Percentiles rank a stretch among this genome's conserved stretches.
Evolutionary conservation across 441 rosid genomes (phyloP).

Genomic region (Jatropha multifida): DNA sequence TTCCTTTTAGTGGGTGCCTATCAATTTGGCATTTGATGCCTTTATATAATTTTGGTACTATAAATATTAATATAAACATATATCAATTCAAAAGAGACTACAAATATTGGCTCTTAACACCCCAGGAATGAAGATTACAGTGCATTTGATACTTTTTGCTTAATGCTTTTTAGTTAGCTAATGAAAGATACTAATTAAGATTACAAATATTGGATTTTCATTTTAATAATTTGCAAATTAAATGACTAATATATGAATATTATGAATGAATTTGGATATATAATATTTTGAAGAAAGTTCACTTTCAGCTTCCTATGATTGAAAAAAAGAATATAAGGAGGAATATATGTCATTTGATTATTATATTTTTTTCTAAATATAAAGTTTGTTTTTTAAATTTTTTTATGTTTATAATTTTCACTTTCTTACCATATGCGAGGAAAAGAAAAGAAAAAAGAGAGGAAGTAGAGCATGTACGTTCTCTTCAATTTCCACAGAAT

Average conservation of each 20-base stretch:
- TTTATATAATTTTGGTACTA: not conserved
- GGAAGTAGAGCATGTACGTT: too few relatives aligned
- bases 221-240: not conserved
- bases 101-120: not conserved
- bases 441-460: too few relatives aligned
- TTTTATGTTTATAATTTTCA: too few relatives aligned
- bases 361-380: too few relatives aligned
- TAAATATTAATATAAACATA: not conserved
- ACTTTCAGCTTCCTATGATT: not conserved
- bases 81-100: not conserved
- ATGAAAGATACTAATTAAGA: not conserved
- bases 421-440: too few relatives aligned
- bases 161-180: not conserved
- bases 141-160: slow-evolving; percentile 15
- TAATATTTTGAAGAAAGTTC: not conserved
- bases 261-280: not conserved
- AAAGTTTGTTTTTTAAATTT: too few relatives aligned
- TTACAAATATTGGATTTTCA: not conserved
- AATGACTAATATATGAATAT: slow-evolving; percentile 1
- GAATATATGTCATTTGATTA: too few relatives aligned
- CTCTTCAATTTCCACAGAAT: too few relatives aligned
- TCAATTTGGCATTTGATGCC: slow-evolving; percentile 30
- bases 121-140: not conserved
- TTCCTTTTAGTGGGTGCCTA: slow-evolving; percentile 12
- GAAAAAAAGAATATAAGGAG: not conserved